phyloP scores from a whole-genome alignment of 2,329 filamentous ascomycete species.

The Cyphellophora europaea region DNA sequence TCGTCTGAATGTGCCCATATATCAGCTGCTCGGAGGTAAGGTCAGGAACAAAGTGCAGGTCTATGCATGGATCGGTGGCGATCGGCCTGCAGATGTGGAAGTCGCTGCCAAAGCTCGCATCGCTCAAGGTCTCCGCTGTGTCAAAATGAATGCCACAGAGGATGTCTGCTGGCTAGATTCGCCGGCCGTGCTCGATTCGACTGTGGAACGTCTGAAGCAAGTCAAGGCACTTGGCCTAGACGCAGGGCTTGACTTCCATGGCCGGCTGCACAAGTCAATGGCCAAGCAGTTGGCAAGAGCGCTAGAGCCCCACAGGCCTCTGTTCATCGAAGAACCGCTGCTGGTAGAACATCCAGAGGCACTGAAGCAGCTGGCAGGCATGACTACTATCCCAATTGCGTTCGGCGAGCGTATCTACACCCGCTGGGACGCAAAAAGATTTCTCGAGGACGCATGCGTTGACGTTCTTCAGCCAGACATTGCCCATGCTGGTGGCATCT shows the following conservation, averaged over 20 bases:
- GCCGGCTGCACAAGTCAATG: conserved; percentile 64
- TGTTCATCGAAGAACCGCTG: conserved; percentile 66
- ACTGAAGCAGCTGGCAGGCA: conserved; percentile 48
- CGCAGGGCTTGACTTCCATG: conserved; percentile 69
- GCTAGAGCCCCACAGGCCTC: conserved; percentile 54
- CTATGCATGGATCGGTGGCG: conserved; percentile 67
- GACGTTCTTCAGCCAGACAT: conserved; percentile 66
- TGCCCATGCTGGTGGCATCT: conserved; percentile 59
- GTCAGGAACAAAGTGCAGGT: conserved; percentile 58
- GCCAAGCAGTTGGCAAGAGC: conserved; percentile 59
- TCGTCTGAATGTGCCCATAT: conserved; percentile 57
- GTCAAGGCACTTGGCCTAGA: conserved; percentile 65
- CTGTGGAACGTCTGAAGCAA: conserved; percentile 56
- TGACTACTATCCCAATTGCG: conserved; percentile 55
- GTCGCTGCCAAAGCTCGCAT: conserved; percentile 44
- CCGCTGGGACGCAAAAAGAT: conserved; percentile 62
- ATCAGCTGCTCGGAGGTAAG: conserved; percentile 66
- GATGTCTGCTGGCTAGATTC: conserved; percentile 67
- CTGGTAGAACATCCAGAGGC: conserved; percentile 57
- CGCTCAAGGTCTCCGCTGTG: conserved; percentile 27
- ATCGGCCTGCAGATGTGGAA: conserved; percentile 56
- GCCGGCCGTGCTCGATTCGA: conserved; percentile 52
- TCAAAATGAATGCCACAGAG: conserved; percentile 71
- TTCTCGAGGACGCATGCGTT: conserved; percentile 55
- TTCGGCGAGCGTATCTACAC: conserved; percentile 61